Evolutionary conservation across 345 rosid genomes (phyloP), one percentile per base, ranked within the genome.

Genomic region (Eucalyptus virginea): DNA sequence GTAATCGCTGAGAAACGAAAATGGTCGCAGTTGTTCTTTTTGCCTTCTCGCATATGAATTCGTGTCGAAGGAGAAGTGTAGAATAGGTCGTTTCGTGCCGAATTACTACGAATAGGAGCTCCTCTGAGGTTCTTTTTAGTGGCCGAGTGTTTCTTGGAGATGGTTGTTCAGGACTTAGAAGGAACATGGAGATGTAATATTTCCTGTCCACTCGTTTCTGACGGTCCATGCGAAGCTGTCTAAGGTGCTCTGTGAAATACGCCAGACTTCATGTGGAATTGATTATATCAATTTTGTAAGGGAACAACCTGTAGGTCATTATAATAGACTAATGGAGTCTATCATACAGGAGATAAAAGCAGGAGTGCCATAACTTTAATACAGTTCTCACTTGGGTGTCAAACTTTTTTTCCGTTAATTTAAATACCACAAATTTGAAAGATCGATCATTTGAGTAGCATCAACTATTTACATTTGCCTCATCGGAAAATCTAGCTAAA

Each of bases 361-460:
- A 23, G 5, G 4, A 0, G 60, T 21, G 60, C 2, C 5, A 23
- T 54, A 54, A 54, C 9, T 54, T 23, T 54, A 1, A 1, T 21
- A 21, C 1, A 21, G 2, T 8, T n/a, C n/a, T n/a, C n/a, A n/a
- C n/a, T n/a, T n/a, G n/a, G n/a, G 26, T 51, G 9, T 0, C 9
- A 18, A 51, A 3, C 1, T 54, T 21, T 52, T 21, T 21, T 54
- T 52, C 26, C 24, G 0, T 24, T 56, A 6, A 56, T 10, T 56
- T 24, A 3, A 56, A 56, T 24, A 21, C 0, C 13, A 56, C 30
- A 56, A 56, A 56, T 56, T 56, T 56, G 12, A 56, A 24, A 24
- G 1, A 23, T 56, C 12, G 0, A 56, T 24, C 28, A 52, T 0
- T 19, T 19, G 0, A 52, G 24, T 56, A 0, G 0, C 13, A 56